phyloP scores from a whole-genome alignment of 2,329 filamentous ascomycete genomes.

The Seiridium unicorne region DNA sequence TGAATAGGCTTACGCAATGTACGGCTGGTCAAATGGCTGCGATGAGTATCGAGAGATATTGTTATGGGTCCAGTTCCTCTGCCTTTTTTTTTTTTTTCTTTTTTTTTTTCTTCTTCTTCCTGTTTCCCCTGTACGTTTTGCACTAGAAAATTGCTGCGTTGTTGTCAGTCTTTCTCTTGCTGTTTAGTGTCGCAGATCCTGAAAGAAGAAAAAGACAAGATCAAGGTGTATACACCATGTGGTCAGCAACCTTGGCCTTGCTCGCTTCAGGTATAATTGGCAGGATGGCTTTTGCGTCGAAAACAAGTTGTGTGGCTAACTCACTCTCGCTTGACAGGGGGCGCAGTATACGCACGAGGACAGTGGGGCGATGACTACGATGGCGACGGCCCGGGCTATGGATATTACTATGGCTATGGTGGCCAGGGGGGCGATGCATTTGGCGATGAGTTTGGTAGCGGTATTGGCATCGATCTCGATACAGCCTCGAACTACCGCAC shows the following conservation, averaged over 20 bases:
- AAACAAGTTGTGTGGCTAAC: not conserved
- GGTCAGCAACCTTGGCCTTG: not conserved
- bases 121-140: not conserved
- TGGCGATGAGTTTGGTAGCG: not conserved
- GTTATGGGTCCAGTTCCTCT: no score
- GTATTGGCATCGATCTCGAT: conserved; percentile 23
- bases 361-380: not conserved
- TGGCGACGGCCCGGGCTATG: not conserved
- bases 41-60: no score
- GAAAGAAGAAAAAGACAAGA: no score
- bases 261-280: not conserved
- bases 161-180: not conserved
- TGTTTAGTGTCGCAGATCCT: no score
- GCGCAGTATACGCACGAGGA: not conserved
- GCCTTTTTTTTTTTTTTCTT: not conserved
- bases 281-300: not conserved
- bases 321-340: not conserved
- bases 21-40: not conserved
- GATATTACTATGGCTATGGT: not conserved
- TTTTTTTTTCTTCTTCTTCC: not conserved
- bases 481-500: conserved; percentile 28
- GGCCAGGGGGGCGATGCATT: conserved; percentile 3
- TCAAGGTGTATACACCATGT: no score
- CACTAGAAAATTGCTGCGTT: not conserved
- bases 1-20: not conserved